phyloP scores from a whole-genome alignment of 345 rosid genomes.

The Turnera subulata region DNA sequence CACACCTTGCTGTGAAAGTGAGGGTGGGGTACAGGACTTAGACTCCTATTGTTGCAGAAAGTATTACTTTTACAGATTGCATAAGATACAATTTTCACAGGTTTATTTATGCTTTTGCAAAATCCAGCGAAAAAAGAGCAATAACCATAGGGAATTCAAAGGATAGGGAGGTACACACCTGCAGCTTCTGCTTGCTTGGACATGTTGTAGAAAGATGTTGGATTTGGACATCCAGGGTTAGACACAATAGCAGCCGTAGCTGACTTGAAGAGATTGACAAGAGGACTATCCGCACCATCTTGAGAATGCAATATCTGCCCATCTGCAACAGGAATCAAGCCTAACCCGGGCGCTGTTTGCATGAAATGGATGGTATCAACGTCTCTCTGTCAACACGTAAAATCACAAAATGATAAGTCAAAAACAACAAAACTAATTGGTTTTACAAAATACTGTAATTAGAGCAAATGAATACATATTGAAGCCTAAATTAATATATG shows the following conservation, averaged over 20 bases:
- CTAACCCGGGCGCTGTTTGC: slow-evolving; percentile 98
- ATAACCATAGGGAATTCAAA: not conserved
- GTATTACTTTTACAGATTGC: not conserved
- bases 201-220: slow-evolving; percentile 83
- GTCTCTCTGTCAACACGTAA: slow-evolving; percentile 62
- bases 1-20: no score
- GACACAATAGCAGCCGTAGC: slow-evolving; percentile 73
- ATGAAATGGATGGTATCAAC: slow-evolving; percentile 77
- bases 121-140: not conserved
- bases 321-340: slow-evolving; percentile 72
- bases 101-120: not conserved
- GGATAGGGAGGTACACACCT: slow-evolving; percentile 37
- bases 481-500: no score
- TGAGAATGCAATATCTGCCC: slow-evolving; percentile 80
- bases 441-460: slow-evolving; percentile 3
- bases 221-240: slow-evolving; percentile 68
- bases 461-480: not conserved
- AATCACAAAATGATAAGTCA: slow-evolving; percentile 13
- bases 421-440: slow-evolving; percentile 14
- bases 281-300: slow-evolving; percentile 84
- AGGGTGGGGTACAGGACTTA: no score
- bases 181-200: slow-evolving; percentile 99
- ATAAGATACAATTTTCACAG: not conserved
- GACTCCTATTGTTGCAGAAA: not conserved
- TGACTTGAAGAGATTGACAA: slow-evolving; percentile 82